A percentile compares a stretch with the other conserved stretches of the same genome.
Evolutionary conservation across 352 stramenopile genomes (phyloP).

Genomic region (Phytopythium mirpurense): DNA sequence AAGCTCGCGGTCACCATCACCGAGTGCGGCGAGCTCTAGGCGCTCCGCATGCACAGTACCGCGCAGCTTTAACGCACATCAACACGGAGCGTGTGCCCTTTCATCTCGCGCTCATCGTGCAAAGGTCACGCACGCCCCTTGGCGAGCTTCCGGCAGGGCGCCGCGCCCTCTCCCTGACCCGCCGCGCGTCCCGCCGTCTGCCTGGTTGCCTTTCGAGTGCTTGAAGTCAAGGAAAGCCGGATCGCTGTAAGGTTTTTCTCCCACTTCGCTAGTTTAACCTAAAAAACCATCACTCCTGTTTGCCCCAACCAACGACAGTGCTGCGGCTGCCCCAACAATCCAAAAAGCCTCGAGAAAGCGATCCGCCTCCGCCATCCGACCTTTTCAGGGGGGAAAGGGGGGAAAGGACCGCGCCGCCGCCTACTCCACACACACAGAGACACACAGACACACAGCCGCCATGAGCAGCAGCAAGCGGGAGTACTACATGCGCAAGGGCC

Average conservation of each 20-base stretch:
- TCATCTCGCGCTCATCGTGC: background rate
- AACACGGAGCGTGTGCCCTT: background rate
- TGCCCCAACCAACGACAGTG: background rate
- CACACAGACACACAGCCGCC: conserved; percentile 32
- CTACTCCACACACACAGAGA: conserved; percentile 5
- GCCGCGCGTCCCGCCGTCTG: no score
- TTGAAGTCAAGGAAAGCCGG: background rate
- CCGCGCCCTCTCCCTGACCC: background rate
- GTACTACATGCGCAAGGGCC: conserved; percentile 78
- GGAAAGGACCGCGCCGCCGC: conserved; percentile 4
- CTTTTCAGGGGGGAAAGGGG: background rate
- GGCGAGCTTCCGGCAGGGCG: no score
- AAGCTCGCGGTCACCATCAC: conserved; percentile 85
- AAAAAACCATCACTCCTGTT: conserved; percentile 1
- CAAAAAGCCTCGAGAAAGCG: conserved; percentile 2
- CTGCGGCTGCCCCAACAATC: background rate
- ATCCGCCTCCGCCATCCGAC: conserved; percentile 5
- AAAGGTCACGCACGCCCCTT: conserved; percentile 1
- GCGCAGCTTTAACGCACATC: background rate
- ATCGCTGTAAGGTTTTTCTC: background rate
- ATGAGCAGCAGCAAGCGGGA: conserved; percentile 80
- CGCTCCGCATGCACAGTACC: background rate
- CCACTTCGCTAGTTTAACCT: background rate
- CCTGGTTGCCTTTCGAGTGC: no score
- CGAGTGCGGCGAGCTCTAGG: conserved; percentile 87